These are phyloP conservation scores for Penicillium glabrum DNA, from an alignment of 2,329 filamentous ascomycete species.

Conservation along the genomic window DNA sequence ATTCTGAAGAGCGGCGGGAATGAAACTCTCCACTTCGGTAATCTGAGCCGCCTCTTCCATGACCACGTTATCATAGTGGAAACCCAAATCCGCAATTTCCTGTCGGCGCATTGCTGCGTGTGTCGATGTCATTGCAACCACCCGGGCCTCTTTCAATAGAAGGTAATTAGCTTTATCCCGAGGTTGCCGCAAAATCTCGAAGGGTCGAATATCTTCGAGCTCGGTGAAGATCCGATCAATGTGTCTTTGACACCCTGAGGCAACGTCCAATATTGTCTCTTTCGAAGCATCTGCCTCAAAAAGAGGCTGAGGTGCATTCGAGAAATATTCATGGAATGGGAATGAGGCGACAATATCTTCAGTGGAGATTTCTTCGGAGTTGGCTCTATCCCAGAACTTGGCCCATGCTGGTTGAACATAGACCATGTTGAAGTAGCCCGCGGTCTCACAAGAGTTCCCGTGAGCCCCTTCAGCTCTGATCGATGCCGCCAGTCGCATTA, in stretches of 20 bases:
- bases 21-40: conserved; percentile 95
- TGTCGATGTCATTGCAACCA: conserved; percentile 98
- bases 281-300: conserved; percentile 68
- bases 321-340: conserved; percentile 86
- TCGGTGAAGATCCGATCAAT: conserved; percentile 88
- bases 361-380: conserved; percentile 55
- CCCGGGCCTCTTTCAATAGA: conserved; percentile 90
- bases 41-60: conserved; percentile 99
- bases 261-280: conserved; percentile 71
- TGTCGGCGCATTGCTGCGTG: conserved; percentile 92
- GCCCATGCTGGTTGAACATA: conserved; percentile 88
- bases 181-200: conserved; percentile 86
- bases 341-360: conserved; percentile 71
- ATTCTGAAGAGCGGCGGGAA: conserved; percentile 89
- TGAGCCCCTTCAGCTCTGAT: conserved; percentile 91
- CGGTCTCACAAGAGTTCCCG: conserved; percentile 92
- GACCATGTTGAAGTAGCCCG: conserved; percentile 92
- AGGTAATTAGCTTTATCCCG: conserved; percentile 96
- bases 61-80: conserved; percentile 95
- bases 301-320: conserved; percentile 80
- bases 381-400: conserved; percentile 70
- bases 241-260: conserved; percentile 82
- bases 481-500: conserved; percentile 79
- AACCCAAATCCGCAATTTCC: conserved; percentile 88
- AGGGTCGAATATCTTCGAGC: conserved; percentile 88